phyloP scores from a whole-genome alignment of 352 stramenopile species.

The Pythium rhizo-oryzae region DNA sequence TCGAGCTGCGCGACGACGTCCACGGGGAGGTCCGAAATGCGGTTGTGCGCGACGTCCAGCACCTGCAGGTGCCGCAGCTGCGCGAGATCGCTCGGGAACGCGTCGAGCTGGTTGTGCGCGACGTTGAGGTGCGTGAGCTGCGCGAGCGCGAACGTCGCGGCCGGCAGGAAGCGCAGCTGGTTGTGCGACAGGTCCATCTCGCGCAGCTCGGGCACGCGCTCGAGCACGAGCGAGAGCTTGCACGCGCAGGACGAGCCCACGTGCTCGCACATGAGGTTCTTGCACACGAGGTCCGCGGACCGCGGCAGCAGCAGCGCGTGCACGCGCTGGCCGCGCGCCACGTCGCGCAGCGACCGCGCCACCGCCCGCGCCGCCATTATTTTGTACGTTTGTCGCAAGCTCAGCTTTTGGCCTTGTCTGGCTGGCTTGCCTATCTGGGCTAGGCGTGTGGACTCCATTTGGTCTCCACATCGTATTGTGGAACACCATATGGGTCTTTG shows the following conservation, averaged over 20 bases:
- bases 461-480: background rate
- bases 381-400: background rate
- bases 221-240: constrained; percentile 76
- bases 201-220: constrained; percentile 67
- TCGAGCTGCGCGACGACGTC: constrained; percentile 42
- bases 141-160: constrained; percentile 72
- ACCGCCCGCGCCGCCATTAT: constrained; percentile 10
- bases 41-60: constrained; percentile 68
- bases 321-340: constrained; percentile 59
- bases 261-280: constrained; percentile 93
- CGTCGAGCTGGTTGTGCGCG: constrained; percentile 63
- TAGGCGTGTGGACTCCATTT: too few species aligned
- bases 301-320: constrained; percentile 65
- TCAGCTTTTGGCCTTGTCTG: background rate
- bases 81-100: constrained; percentile 43
- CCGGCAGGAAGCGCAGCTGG: constrained; percentile 72
- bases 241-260: constrained; percentile 86
- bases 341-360: constrained; percentile 61
- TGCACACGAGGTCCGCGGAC: constrained; percentile 89
- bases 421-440: too few species aligned
- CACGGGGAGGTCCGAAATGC: constrained; percentile 43
- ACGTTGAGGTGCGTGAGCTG: constrained; percentile 62
- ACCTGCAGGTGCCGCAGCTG: constrained; percentile 58
- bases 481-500: background rate
- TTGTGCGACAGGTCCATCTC: constrained; percentile 81